Percentiles rank a stretch among this genome's conserved stretches.
Evolutionary conservation across 2,329 filamentous ascomycete species (phyloP).

Genomic region (Ascochyta lentis): DNA sequence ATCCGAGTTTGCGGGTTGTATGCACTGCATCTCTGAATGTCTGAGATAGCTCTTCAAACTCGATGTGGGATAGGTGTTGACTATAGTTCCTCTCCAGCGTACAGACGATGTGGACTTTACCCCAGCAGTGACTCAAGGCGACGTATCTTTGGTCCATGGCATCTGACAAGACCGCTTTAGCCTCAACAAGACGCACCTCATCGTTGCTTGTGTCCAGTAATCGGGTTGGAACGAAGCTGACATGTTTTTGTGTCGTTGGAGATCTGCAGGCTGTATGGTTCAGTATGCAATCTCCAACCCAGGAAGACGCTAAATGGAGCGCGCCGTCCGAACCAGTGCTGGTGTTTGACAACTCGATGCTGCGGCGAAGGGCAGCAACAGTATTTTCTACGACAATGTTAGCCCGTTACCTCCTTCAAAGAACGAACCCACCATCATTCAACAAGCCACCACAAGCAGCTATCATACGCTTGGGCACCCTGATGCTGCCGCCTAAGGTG

Average conservation of each 20-base stretch:
- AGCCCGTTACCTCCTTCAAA: no score
- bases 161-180: background rate
- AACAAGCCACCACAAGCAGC: no score
- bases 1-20: background rate
- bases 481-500: background rate
- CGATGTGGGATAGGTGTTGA: no score
- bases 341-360: constrained; percentile 13
- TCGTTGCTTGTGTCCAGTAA: no score
- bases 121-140: constrained; percentile 37
- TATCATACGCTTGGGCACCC: background rate
- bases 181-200: no score
- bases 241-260: background rate
- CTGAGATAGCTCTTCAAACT: no score
- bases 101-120: constrained; percentile 21
- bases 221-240: no score
- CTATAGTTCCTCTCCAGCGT: constrained; percentile 24
- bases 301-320: constrained; percentile 27
- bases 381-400: no score
- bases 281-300: constrained; percentile 21
- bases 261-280: constrained; percentile 20
- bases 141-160: constrained; percentile 19
- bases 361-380: constrained; percentile 14
- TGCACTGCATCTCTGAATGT: background rate
- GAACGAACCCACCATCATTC: no score
- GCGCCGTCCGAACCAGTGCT: constrained; percentile 28